A percentile compares a stretch with the other conserved stretches of the same genome.
Conservation (phyloP, 202 grass and related monocot genomes). For the Setaria viridis region DNA sequence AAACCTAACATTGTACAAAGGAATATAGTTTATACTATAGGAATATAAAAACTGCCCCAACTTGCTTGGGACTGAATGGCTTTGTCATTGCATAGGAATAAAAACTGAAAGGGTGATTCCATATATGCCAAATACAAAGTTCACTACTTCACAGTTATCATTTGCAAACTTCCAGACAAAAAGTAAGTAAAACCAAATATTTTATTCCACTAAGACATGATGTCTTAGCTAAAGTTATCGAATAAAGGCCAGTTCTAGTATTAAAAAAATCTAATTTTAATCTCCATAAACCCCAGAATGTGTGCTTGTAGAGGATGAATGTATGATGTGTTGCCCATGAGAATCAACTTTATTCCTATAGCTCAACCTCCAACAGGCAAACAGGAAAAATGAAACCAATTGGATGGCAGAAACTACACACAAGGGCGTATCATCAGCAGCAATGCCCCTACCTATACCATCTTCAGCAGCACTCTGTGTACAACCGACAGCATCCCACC, state of each 20-base stretch:
- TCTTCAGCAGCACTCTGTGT: conserved; percentile 99
- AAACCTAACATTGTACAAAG: neutral
- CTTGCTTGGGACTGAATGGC: no score
- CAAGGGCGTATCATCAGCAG: neutral
- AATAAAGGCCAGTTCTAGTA: neutral
- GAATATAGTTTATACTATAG: neutral
- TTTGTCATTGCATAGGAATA: neutral
- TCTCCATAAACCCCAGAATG: conserved; percentile 3
- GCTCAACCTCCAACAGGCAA: neutral
- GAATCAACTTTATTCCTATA: neutral
- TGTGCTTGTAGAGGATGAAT: conserved; percentile 4
- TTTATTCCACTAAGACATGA: conserved; percentile 10
- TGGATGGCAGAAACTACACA: conserved; percentile 34
- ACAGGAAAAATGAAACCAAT: conserved; percentile 19
- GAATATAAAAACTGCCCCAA: no score
- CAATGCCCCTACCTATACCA: conserved; percentile 79
- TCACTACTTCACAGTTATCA: conserved; percentile 11
- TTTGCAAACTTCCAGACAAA: neutral
- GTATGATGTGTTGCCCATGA: neutral
- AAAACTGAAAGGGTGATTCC: conserved; percentile 13
- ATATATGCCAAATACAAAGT: conserved; percentile 17
- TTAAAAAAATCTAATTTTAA: conserved; percentile 3
- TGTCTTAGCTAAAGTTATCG: conserved; percentile 16
- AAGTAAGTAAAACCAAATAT: conserved; percentile 7
- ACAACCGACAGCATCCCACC: conserved; percentile 99